phyloP scores from a whole-genome alignment of 139 green algal genomes.

The Chlorokybus atmophyticus region DNA sequence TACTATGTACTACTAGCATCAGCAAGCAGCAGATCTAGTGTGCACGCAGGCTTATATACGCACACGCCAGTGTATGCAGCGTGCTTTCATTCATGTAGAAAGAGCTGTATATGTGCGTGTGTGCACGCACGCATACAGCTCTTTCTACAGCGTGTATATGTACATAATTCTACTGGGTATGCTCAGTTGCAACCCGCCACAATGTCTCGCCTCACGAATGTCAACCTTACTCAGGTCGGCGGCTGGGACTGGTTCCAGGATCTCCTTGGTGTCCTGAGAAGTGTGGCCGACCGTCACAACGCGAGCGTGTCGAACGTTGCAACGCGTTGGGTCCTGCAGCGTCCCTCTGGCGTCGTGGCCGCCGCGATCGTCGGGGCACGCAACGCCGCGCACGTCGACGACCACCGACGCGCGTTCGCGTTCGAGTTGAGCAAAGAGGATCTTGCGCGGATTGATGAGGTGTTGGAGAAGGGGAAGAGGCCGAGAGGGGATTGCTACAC shows the following conservation, averaged over 20 bases:
- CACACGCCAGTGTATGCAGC: too few relatives aligned
- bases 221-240: slow-evolving; percentile 30
- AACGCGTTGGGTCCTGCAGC: slow-evolving; percentile 59
- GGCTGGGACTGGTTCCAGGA: slow-evolving; percentile 63
- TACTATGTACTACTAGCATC: too few relatives aligned
- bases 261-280: slow-evolving; percentile 38
- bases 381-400: slow-evolving; percentile 50
- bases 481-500: slow-evolving; percentile 57
- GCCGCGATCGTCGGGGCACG: slow-evolving; percentile 52
- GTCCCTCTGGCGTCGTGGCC: slow-evolving; percentile 34
- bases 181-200: too few relatives aligned
- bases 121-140: too few relatives aligned
- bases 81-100: too few relatives aligned
- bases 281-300: slow-evolving; percentile 39
- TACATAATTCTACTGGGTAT: too few relatives aligned
- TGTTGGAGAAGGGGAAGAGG: slow-evolving; percentile 34
- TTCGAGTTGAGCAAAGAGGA: slow-evolving; percentile 53
- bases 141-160: too few relatives aligned
- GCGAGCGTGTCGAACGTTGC: slow-evolving; percentile 59
- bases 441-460: slow-evolving; percentile 38
- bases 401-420: slow-evolving; percentile 44
- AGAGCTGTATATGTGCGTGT: too few relatives aligned
- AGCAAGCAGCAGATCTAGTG: too few relatives aligned
- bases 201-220: too few relatives aligned
- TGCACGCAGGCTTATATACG: too few relatives aligned